Evolutionary conservation across 495 filamentous ascomycete species (phyloP).

Genomic region (Trypethelium eluteriae): DNA sequence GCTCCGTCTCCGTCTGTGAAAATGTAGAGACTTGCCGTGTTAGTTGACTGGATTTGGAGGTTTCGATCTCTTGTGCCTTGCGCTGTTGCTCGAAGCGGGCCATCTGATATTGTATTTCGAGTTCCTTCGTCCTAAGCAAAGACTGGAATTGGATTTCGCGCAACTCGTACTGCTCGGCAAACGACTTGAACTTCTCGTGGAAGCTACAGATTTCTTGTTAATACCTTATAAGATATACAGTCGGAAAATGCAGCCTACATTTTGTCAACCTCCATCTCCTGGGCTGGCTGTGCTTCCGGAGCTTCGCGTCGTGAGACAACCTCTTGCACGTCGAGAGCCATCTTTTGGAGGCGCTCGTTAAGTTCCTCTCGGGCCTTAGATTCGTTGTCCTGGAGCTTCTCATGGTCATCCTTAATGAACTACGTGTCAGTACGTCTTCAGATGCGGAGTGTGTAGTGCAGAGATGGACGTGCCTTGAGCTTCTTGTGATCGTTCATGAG

Average conservation of each 20-base stretch:
- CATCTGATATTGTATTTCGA: constrained; percentile 88
- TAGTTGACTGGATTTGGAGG: constrained; percentile 67
- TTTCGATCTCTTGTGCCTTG: constrained; percentile 75
- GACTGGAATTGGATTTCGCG: constrained; percentile 87
- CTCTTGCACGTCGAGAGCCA: constrained; percentile 72
- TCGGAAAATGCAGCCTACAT: constrained; percentile 51
- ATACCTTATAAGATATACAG: too few relatives aligned
- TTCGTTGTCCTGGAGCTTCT: constrained; percentile 74
- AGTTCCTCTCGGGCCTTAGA: constrained; percentile 72
- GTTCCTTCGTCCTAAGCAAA: constrained; percentile 83
- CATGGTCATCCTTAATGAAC: constrained; percentile 70
- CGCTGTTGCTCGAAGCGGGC: constrained; percentile 81
- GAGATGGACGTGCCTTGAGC: constrained; percentile 59
- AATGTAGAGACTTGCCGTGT: constrained; percentile 91
- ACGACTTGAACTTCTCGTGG: constrained; percentile 80
- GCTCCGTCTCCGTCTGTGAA: constrained; percentile 87
- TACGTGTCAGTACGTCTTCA: constrained; percentile 17
- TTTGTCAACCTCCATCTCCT: constrained; percentile 74
- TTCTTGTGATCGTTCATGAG: constrained; percentile 94
- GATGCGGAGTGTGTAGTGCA: constrained; percentile 3
- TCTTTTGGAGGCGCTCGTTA: constrained; percentile 69
- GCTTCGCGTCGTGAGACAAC: constrained; percentile 72
- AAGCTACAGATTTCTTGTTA: constrained; percentile 49
- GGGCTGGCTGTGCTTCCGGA: constrained; percentile 44
- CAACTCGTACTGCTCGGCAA: constrained; percentile 91